Percentiles rank a stretch among this genome's conserved stretches.
phyloP scores from a whole-genome alignment of 192 early-diverging fungal species.

The Lobosporangium transversale region DNA sequence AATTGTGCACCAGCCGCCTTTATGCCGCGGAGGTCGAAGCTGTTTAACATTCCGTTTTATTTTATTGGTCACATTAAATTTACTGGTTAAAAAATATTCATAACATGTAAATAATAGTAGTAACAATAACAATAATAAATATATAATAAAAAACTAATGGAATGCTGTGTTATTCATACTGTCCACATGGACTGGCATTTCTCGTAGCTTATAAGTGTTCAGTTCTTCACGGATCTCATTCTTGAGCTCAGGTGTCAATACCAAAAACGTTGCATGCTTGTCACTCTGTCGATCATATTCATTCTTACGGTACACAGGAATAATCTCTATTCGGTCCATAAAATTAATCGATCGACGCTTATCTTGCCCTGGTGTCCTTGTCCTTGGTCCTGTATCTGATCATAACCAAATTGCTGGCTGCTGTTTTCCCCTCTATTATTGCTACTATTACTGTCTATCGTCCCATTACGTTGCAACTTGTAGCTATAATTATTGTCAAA shows the following conservation, averaged over 20 bases:
- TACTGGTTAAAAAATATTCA: too few species aligned
- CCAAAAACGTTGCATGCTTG: slow-evolving; percentile 47
- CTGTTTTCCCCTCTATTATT: background rate
- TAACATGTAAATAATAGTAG: too few species aligned
- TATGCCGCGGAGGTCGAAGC: too few species aligned
- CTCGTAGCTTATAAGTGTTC: slow-evolving; percentile 52
- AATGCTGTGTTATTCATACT: slow-evolving; percentile 54
- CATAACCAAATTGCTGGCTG: background rate
- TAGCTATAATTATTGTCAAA: slow-evolving; percentile 16
- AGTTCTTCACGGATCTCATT: slow-evolving; percentile 53
- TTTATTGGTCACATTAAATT: too few species aligned
- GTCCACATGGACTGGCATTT: slow-evolving; percentile 52
- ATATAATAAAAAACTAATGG: too few species aligned
- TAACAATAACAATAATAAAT: too few species aligned
- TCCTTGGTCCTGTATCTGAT: background rate
- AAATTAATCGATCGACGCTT: slow-evolving; percentile 14
- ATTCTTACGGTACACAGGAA: slow-evolving; percentile 27
- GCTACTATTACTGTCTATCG: background rate
- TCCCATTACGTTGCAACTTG: background rate
- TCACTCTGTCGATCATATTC: slow-evolving; percentile 38
- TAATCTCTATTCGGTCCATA: slow-evolving; percentile 31
- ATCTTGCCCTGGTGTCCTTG: background rate
- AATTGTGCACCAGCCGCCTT: too few species aligned
- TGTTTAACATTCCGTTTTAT: too few species aligned
- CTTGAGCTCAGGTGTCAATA: slow-evolving; percentile 47